These are phyloP conservation scores for Colletotrichum sublineola DNA, from an alignment of 2,329 filamentous ascomycete species.

Conservation along the genomic window DNA sequence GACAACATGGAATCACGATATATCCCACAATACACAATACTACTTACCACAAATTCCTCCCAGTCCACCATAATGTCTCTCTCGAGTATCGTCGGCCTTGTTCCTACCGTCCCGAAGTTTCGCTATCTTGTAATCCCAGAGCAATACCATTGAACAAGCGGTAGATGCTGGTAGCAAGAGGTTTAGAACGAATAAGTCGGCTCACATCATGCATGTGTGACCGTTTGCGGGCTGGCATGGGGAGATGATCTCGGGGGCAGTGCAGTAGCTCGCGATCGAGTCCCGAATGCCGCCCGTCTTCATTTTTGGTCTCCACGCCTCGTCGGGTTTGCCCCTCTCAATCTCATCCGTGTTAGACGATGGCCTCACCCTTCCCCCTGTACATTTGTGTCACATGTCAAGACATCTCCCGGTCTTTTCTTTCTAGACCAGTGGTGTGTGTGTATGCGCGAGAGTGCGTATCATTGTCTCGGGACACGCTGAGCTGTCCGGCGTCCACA, in stretches of 20 bases:
- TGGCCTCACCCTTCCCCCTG: neutral
- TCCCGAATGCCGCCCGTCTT: neutral
- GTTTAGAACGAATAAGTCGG: neutral
- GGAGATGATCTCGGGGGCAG: neutral
- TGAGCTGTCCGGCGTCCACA: conserved; percentile 3
- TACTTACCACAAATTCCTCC: no score
- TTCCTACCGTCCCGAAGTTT: neutral
- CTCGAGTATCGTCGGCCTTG: neutral
- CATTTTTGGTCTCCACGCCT: neutral
- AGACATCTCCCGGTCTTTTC: neutral
- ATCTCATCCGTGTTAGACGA: neutral
- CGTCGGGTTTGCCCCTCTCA: neutral
- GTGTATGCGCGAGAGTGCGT: neutral
- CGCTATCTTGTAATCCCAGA: neutral
- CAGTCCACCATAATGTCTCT: no score
- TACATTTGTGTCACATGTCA: neutral
- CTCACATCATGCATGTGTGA: neutral
- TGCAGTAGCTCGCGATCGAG: neutral
- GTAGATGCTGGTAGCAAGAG: neutral
- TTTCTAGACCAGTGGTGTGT: neutral
- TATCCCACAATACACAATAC: neutral
- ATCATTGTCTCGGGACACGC: neutral
- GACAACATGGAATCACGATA: neutral
- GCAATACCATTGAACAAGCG: neutral
- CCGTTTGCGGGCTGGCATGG: neutral